A percentile compares a stretch with the other conserved stretches of the same genome.
Evolutionary conservation across 805 yeast genomes (phyloP).

Genomic region (Kazachstania kunashirensis): DNA sequence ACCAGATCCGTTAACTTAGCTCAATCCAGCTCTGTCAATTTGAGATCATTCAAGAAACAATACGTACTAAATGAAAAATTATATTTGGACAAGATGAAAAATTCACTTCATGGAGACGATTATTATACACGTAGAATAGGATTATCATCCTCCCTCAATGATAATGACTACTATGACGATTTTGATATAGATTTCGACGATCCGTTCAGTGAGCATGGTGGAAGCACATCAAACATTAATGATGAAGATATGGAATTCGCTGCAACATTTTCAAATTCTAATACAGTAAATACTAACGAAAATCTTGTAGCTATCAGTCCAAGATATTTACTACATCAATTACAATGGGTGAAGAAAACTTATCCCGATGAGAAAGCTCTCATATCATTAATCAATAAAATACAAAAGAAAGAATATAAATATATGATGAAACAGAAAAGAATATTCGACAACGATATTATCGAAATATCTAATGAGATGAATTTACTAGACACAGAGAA

Average conservation of each 20-base stretch:
- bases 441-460: not conserved
- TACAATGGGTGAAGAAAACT: conserved; percentile 33
- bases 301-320: conserved; percentile 22
- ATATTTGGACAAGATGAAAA: conserved; percentile 52
- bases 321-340: conserved; percentile 17
- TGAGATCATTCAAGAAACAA: conserved; percentile 20
- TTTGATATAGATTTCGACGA: conserved; percentile 17
- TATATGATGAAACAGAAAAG: not conserved
- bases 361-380: conserved; percentile 31
- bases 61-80: conserved; percentile 50
- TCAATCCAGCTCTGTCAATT: conserved; percentile 3
- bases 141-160: conserved; percentile 21
- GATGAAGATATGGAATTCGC: conserved; percentile 26
- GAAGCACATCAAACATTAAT: not conserved
- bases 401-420: not conserved
- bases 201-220: conserved; percentile 6
- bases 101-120: conserved; percentile 60
- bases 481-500: not conserved
- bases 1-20: conserved; percentile 3
- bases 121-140: conserved; percentile 61
- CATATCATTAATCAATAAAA: conserved; percentile 9
- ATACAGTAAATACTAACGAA: conserved; percentile 11
- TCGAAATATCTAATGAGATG: not conserved
- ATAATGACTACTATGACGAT: conserved; percentile 30
- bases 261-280: conserved; percentile 14